Evolutionary conservation across 2,329 filamentous ascomycete genomes (phyloP).

Genomic region (Cladosporium halotolerans): DNA sequence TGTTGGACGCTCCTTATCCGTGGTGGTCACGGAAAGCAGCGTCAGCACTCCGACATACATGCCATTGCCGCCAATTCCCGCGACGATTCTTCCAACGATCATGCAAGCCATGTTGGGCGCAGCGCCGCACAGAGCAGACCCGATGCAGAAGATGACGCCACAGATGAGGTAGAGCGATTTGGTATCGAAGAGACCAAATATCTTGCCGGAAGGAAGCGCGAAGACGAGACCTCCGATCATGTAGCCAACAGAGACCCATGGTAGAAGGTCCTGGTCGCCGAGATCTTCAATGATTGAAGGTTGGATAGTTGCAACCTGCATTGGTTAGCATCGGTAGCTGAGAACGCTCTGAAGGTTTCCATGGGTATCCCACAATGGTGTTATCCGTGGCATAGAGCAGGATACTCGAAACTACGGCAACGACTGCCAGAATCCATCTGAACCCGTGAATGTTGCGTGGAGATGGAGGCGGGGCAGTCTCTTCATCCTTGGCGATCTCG

Average conservation of each 20-base stretch:
- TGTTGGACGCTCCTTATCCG: conserved; percentile 14
- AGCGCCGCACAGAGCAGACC: conserved; percentile 28
- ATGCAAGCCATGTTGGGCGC: conserved; percentile 27
- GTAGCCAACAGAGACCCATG: conserved; percentile 3
- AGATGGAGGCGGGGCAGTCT: neutral
- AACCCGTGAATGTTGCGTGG: neutral
- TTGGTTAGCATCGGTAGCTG: too few relatives aligned
- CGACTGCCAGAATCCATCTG: neutral
- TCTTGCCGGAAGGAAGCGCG: neutral
- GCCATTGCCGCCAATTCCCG: conserved; percentile 28
- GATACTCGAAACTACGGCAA: neutral
- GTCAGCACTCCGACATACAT: conserved; percentile 26
- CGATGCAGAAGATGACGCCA: conserved; percentile 25
- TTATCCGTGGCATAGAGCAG: conserved; percentile 1
- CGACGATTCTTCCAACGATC: conserved; percentile 30
- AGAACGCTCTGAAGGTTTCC: too few relatives aligned
- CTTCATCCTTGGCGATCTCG: neutral
- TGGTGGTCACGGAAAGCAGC: conserved; percentile 15
- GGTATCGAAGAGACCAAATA: conserved; percentile 24
- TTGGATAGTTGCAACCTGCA: neutral
- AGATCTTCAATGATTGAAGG: neutral
- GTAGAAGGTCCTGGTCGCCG: neutral
- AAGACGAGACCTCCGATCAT: neutral
- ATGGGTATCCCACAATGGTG: neutral
- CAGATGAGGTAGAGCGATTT: conserved; percentile 25